Base-by-base conservation (phyloP, 202 grass and related monocot genomes). In the Cymbopogon flexuosus region DNA sequence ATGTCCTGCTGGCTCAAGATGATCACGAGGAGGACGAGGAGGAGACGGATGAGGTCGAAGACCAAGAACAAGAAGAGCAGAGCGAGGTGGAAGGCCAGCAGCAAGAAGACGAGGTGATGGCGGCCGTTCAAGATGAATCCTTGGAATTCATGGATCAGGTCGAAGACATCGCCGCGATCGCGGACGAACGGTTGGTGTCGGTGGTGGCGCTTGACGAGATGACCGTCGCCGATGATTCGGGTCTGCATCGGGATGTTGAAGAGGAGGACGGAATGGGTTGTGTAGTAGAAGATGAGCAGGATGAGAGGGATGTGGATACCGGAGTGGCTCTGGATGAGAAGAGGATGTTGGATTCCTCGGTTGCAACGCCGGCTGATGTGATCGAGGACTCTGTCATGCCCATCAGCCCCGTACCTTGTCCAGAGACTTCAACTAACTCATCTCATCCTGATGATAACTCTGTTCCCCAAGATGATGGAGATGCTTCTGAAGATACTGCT, bases 161-260 rank as follows among this genome's bases (percentile, higher is more conserved):
- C 9, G 80, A 86, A 45, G 79, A 76, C 19, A 80, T 70, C 75
- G 65, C 54, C 75, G 43, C 11, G 23, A 34, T 22, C 27, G 56
- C 11, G 15, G 63, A 79, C 12, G 84, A 71, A n/a, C 84, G 80
- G 29, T 24, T 90, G 70, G 69, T 86, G 19, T 58, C 88, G 9
- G 81, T 83, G 34, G 81, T 76, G 81, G 69, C 83, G 23, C 80
- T 83, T 46, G 89, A 90, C 42, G 78, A 88, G 79, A 83, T 86
- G 83, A 79, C 83, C 6, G 10, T 86, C 6, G 74, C 88, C 10
- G 79, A 89, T 27, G 24, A 79, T 29, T 83, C 75, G 2, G 62
- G 82, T 81, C 4, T 81, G 40, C 62, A 52, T 40, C 52, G 62
- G 19, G 59, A 69, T 34, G 60, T 10, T 15, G 36, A 75, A 49